A percentile compares a stretch with the other conserved stretches of the same genome.
Conservation (phyloP, 768 basidiomycete species). For the Rhizopogon rudus region DNA sequence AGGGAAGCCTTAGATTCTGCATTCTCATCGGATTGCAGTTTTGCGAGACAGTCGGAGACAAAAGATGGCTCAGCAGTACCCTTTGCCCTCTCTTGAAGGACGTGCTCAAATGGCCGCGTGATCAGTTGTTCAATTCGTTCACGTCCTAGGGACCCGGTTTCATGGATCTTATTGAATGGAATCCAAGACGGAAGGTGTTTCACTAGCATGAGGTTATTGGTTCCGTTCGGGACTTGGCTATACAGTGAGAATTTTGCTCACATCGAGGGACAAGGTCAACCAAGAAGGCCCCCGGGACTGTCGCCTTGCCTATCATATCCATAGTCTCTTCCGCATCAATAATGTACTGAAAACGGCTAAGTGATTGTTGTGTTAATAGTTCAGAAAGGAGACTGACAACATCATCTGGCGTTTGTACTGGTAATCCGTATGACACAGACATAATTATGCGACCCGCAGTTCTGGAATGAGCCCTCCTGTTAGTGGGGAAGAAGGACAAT, state of each 20-base stretch:
- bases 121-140: slow-evolving; percentile 7
- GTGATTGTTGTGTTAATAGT: neutral
- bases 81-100: slow-evolving; percentile 12
- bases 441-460: slow-evolving; percentile 15
- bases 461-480: slow-evolving; percentile 2
- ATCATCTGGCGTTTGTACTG: slow-evolving; percentile 14
- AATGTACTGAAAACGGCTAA: slow-evolving; percentile 20
- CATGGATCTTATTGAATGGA: slow-evolving; percentile 13
- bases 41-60: slow-evolving; percentile 9
- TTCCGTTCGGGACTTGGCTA: neutral
- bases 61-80: slow-evolving; percentile 14
- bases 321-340: slow-evolving; percentile 21
- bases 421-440: slow-evolving; percentile 21
- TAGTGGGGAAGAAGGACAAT: neutral
- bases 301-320: slow-evolving; percentile 17
- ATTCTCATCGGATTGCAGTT: neutral
- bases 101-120: slow-evolving; percentile 17
- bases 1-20: neutral
- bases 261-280: slow-evolving; percentile 23
- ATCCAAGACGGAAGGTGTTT: slow-evolving; percentile 23
- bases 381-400: slow-evolving; percentile 9
- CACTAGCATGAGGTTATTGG: slow-evolving; percentile 7
- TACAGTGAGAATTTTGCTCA: slow-evolving; percentile 4
- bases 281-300: slow-evolving; percentile 24
- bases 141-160: slow-evolving; percentile 4